phyloP scores from a whole-genome alignment of 2,329 filamentous ascomycete genomes.

The Beauveria pseudobassiana region DNA sequence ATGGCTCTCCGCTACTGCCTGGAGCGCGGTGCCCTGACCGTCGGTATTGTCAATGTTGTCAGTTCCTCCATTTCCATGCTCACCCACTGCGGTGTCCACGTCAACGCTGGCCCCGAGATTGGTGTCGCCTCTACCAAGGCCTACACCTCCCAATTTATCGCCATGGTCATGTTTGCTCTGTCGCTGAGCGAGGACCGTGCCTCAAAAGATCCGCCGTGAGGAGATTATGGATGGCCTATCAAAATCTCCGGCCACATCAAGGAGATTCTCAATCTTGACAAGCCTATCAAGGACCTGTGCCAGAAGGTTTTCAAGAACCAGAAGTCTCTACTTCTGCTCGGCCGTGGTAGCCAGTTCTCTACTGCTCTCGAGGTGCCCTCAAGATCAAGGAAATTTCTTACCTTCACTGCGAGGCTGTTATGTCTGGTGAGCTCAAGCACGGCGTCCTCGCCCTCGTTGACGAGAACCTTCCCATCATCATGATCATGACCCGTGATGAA shows the following conservation, averaged over 20 bases:
- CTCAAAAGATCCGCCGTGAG: slow-evolving; percentile 82
- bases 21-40: slow-evolving; percentile 92
- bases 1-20: slow-evolving; percentile 97
- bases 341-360: slow-evolving; percentile 92
- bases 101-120: slow-evolving; percentile 97
- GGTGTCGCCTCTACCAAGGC: slow-evolving; percentile 99
- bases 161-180: slow-evolving; percentile 99
- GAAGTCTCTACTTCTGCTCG: slow-evolving; percentile 88
- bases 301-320: slow-evolving; percentile 91
- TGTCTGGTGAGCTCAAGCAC: slow-evolving; percentile 99
- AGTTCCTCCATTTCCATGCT: slow-evolving; percentile 97
- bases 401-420: slow-evolving; percentile 98
- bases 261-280: slow-evolving; percentile 82
- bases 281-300: slow-evolving; percentile 91
- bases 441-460: slow-evolving; percentile 95
- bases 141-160: slow-evolving; percentile 98
- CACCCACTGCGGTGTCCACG: slow-evolving; percentile 98
- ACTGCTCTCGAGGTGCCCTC: slow-evolving; percentile 91
- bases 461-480: slow-evolving; percentile 97
- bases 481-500: slow-evolving; percentile 94
- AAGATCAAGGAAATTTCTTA: slow-evolving; percentile 99
- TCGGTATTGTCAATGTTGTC: slow-evolving; percentile 97
- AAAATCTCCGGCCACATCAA: slow-evolving; percentile 88
- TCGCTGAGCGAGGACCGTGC: slow-evolving; percentile 94
- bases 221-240: slow-evolving; percentile 92